Base-by-base conservation (phyloP, 208 protist species). In the Kentomonas sorsogonicus region DNA sequence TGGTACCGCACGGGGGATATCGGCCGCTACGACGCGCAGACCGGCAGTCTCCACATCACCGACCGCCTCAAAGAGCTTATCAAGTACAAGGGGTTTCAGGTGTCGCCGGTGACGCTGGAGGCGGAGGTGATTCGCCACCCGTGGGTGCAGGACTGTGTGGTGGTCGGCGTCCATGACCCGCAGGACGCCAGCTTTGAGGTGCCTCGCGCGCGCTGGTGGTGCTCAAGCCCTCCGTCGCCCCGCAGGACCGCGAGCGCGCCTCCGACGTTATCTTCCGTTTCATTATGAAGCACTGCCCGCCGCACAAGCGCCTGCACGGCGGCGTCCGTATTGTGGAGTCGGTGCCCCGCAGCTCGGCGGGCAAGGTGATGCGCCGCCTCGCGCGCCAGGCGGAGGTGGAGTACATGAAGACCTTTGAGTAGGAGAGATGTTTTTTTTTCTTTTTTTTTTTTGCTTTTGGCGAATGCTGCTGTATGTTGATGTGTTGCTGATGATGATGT, bases 61-160 rank as follows among this genome's bases (percentile, higher is more conserved):
- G 87, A 92, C 60, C 76, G 90, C 47, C 52, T 87, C 39, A 96
- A 96, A 65, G 89, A 95, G 58, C 66, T 96, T 22, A 95, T 96
- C 58, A 96, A 96, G 71, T 82, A 74, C 69, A 95, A 95, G 68
- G 89, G 89, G 39, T 89, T 88, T 44, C 89, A 95, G 72, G 88
- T 95, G 11, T 68, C 89, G 9, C 88, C 89, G 0, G 86, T 83
- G 1, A 71, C 77, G 47, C 60, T 95, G 4, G 89, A 96, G 66
- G 82, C 40, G n/a, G 2, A 78, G 31, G 31, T 91, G 18, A 36
- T 87, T 34, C 38, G 38, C 1, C 78, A 94, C 34, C 74, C 78
- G 48, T 56, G 53, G 33, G 74, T 95, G 25, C 31, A 34, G 7
- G 90, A 95, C 67, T 68, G 57, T 26, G 71, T 82, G 20, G 90